Percentiles rank a stretch among this genome's conserved stretches.
These are phyloP conservation scores for Pholiota conissans DNA, from an alignment of 768 basidiomycete species.

Conservation along the genomic window DNA sequence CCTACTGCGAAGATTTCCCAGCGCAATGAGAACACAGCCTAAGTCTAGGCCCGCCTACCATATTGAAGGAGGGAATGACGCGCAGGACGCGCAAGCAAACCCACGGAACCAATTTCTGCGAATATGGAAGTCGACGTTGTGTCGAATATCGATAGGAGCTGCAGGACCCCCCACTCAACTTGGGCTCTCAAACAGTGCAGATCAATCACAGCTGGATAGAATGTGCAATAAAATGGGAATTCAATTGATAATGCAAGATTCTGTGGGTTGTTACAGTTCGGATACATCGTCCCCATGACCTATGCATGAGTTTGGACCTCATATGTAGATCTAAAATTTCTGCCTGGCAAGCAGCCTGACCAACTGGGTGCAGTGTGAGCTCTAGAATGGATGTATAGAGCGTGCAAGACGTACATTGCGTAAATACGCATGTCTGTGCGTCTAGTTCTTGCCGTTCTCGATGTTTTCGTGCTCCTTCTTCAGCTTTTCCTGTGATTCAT, in stretches of 20 bases:
- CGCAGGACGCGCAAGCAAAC: not conserved
- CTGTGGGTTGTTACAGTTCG: not conserved
- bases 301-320: not conserved
- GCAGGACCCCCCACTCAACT: too few relatives aligned
- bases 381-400: not conserved
- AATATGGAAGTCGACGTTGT: not conserved
- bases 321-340: not conserved
- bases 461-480: conserved; percentile 17
- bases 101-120: not conserved
- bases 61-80: not conserved
- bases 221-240: not conserved
- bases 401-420: not conserved
- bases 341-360: not conserved
- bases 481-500: conserved; percentile 27
- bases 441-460: conserved; percentile 8
- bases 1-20: too few relatives aligned
- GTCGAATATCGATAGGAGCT: not conserved
- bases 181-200: not conserved
- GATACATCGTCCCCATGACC: not conserved
- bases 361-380: not conserved
- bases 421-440: not conserved
- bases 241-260: not conserved
- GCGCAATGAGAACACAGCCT: too few relatives aligned
- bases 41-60: not conserved
- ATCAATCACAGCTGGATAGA: not conserved